Conservation (phyloP, 2,329 filamentous ascomycete species). For the Pseudocercospora pini-densiflorae region DNA sequence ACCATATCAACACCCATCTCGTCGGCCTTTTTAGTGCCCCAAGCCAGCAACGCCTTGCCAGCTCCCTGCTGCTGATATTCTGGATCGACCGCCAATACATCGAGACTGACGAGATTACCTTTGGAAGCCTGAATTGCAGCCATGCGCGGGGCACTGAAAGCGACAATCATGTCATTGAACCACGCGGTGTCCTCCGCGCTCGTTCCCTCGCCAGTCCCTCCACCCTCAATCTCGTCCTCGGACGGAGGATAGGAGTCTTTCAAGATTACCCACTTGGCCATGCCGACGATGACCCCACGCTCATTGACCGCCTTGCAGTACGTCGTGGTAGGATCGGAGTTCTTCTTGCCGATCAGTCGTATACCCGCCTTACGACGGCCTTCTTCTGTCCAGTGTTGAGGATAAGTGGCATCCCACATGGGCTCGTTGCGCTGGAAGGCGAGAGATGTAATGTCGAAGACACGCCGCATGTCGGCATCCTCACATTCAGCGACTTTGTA, state of each 20-base stretch:
- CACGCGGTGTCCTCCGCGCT: slow-evolving; percentile 22
- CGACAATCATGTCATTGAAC: slow-evolving; percentile 29
- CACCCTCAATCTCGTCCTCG: slow-evolving; percentile 2
- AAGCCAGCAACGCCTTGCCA: slow-evolving; percentile 36
- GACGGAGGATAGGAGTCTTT: slow-evolving; percentile 24
- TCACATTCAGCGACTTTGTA: too few relatives aligned
- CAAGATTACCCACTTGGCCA: slow-evolving; percentile 40
- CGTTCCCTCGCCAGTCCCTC: background rate
- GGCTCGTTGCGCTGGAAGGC: too few relatives aligned
- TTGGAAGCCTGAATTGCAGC: slow-evolving; percentile 28
- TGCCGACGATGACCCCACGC: slow-evolving; percentile 34
- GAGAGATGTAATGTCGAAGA: too few relatives aligned
- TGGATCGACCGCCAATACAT: slow-evolving; percentile 38
- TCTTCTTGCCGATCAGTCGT: too few relatives aligned
- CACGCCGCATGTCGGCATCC: too few relatives aligned
- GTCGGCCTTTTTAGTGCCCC: slow-evolving; percentile 37
- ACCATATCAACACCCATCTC: slow-evolving; percentile 34
- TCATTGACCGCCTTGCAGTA: slow-evolving; percentile 35
- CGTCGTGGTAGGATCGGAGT: too few relatives aligned
- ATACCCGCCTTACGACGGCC: too few relatives aligned
- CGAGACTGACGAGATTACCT: slow-evolving; percentile 37
- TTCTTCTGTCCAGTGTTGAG: too few relatives aligned
- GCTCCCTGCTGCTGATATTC: slow-evolving; percentile 34
- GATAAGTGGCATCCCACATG: too few relatives aligned
- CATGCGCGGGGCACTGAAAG: slow-evolving; percentile 30